Base-by-base conservation (phyloP, 805 yeast species). In the Candida tibetensis region DNA sequence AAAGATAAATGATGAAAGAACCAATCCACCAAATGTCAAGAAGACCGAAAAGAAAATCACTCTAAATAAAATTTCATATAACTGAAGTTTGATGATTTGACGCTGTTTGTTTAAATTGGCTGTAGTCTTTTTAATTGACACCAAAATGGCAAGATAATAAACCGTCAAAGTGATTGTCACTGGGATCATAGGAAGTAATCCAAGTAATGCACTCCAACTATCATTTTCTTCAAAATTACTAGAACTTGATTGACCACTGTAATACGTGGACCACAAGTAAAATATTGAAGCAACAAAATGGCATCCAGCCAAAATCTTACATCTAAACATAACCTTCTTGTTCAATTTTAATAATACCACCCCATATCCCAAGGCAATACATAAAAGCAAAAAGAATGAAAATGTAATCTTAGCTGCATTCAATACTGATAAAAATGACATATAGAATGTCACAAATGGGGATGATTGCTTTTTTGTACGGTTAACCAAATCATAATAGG, bases 321-420 rank as follows among this genome's bases (percentile, higher is more conserved):
- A 64, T 40, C 53, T 79, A 52, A 81, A 69, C 96, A 93, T 87
- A 19, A 73, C 53, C 39, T 78, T 77, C 58, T 78, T 77, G 32
- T 89, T 85, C 43, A 93, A 74, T 45, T 89, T 83, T 32, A 96
- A 89, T 55, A 78, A 80, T 34, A 93, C 98, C 33, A 93, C 89
- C 45, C 98, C 97, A 63, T 90, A 93, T 28, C 99, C 99, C 48
- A 90, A 70, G 10, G 95, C 75, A 39, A 93, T 91, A 51, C 88
- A 82, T 47, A 91, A 70, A 39, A 93, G 70, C 52, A 93, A 66
- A 66, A 91, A 93, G 63, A 91, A 84, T 5, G 96, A 85, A 58
- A 88, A 44, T 0, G 96, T 82, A 36, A 87, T 75, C 53, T 93
- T 85, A 49, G 79, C 78, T 1, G 95, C 79, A 57, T 88, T 86